These are phyloP conservation scores for Verticillium zaregamsianum DNA, from an alignment of 2,329 filamentous ascomycete species.

Conservation along the genomic window DNA sequence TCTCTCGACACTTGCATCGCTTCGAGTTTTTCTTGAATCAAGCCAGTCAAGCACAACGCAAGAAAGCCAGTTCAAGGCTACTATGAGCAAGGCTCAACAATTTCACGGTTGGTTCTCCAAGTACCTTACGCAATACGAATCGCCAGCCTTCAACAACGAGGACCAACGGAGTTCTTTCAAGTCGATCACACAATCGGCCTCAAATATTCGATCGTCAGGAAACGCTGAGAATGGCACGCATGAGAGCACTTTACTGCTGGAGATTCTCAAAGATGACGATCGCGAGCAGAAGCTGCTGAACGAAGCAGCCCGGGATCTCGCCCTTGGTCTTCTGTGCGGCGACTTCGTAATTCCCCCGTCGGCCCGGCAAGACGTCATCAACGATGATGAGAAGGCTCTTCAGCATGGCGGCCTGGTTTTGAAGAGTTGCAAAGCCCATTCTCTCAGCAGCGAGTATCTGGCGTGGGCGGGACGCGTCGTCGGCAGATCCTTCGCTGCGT, in stretches of 20 bases:
- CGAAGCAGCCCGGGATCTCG: conserved; percentile 63
- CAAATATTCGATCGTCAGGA: conserved; percentile 61
- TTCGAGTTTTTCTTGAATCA: conserved; percentile 71
- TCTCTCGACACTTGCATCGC: conserved; percentile 72
- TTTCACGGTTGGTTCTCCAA: conserved; percentile 78
- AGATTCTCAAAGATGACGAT: conserved; percentile 71
- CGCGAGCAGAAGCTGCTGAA: conserved; percentile 62
- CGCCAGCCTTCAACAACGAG: conserved; percentile 43
- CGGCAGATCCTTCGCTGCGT: conserved; percentile 77
- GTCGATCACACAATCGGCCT: conserved; percentile 65
- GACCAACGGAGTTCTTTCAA: conserved; percentile 55
- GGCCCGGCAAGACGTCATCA: conserved; percentile 60
- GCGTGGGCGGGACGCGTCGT: conserved; percentile 83
- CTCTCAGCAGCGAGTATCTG: conserved; percentile 65
- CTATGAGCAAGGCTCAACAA: conserved; percentile 66
- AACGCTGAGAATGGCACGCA: conserved; percentile 65
- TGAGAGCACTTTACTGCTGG: conserved; percentile 77
- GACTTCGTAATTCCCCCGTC: conserved; percentile 63
- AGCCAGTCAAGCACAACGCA: conserved; percentile 78
- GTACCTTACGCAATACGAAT: conserved; percentile 62
- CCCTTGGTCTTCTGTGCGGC: conserved; percentile 68
- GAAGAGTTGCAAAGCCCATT: conserved; percentile 66
- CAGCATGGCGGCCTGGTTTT: conserved; percentile 64
- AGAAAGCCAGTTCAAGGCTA: conserved; percentile 74
- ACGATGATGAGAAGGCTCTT: conserved; percentile 60